These are phyloP conservation scores for Pseudogymnoascus sp. DNA, from an alignment of 2,329 filamentous ascomycete species.

Conservation along the genomic window DNA sequence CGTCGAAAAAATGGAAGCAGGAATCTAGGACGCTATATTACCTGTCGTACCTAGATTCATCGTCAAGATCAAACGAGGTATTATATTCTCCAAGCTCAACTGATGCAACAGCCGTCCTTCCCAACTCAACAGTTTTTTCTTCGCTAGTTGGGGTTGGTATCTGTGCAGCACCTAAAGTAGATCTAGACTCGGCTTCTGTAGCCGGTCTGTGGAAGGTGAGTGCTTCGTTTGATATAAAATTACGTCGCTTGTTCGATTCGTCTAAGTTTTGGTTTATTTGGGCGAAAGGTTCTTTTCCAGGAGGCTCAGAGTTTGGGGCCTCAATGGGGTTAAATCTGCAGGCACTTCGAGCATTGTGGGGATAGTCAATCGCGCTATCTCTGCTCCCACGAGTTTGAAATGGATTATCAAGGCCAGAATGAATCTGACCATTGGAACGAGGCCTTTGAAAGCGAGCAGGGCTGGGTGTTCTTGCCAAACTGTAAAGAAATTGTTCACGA, in stretches of 20 bases:
- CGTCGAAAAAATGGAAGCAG: background rate
- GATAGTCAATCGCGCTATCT: background rate
- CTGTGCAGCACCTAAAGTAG: background rate
- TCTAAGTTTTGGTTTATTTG: background rate
- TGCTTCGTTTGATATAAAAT: background rate
- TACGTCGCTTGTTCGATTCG: background rate
- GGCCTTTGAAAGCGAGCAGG: background rate
- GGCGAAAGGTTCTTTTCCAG: too few relatives aligned
- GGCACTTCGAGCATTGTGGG: background rate
- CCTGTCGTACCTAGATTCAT: background rate
- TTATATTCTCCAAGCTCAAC: too few relatives aligned
- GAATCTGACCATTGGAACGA: background rate
- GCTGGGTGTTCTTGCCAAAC: background rate
- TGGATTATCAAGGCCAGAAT: background rate
- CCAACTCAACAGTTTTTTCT: background rate
- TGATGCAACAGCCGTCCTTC: background rate
- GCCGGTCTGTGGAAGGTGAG: background rate
- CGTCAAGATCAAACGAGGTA: background rate
- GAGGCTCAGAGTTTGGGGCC: background rate
- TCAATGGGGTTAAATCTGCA: too few relatives aligned
- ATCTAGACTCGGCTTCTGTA: background rate
- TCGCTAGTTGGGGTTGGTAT: background rate
- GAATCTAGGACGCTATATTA: background rate
- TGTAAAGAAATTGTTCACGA: background rate
- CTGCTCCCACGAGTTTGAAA: background rate